These are phyloP conservation scores for Plasmopara muralis DNA, from an alignment of 352 stramenopile genomes.

Conservation along the genomic window DNA sequence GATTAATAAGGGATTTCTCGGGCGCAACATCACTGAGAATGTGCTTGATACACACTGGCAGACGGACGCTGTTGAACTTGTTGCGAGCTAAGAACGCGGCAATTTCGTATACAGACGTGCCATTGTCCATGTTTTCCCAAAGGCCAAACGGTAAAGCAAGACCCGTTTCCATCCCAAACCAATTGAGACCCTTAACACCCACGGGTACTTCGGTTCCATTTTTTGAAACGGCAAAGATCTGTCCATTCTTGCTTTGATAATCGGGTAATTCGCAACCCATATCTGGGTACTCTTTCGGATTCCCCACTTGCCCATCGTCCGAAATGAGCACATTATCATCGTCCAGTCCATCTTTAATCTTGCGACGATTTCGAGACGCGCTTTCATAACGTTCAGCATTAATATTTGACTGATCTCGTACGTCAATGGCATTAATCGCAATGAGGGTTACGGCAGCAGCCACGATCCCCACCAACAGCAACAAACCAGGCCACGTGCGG, in stretches of 20 bases:
- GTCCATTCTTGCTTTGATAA: constrained; percentile 56
- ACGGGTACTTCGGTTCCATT: constrained; percentile 54
- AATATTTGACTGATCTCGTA: constrained; percentile 19
- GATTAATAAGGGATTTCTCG: constrained; percentile 47
- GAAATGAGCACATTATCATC: constrained; percentile 31
- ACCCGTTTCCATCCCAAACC: constrained; percentile 72
- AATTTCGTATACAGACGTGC: constrained; percentile 59
- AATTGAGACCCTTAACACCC: constrained; percentile 61
- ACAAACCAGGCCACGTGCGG: constrained; percentile 51
- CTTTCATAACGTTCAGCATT: constrained; percentile 29
- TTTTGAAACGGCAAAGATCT: constrained; percentile 35
- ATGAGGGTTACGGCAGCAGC: constrained; percentile 36
- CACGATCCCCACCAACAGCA: constrained; percentile 44
- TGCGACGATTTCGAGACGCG: constrained; percentile 15
- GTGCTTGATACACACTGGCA: constrained; percentile 50
- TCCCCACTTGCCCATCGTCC: constrained; percentile 47
- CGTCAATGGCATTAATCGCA: constrained; percentile 36
- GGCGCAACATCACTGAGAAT: constrained; percentile 40
- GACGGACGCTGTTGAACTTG: constrained; percentile 67
- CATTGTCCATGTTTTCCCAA: constrained; percentile 66
- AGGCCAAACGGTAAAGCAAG: constrained; percentile 56
- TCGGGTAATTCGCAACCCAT: constrained; percentile 50
- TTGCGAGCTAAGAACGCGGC: constrained; percentile 54
- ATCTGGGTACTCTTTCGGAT: constrained; percentile 48
- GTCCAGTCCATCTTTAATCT: constrained; percentile 37